Evolutionary conservation across 202 grass and related monocot genomes (phyloP).

Genomic region (Setaria italica): DNA sequence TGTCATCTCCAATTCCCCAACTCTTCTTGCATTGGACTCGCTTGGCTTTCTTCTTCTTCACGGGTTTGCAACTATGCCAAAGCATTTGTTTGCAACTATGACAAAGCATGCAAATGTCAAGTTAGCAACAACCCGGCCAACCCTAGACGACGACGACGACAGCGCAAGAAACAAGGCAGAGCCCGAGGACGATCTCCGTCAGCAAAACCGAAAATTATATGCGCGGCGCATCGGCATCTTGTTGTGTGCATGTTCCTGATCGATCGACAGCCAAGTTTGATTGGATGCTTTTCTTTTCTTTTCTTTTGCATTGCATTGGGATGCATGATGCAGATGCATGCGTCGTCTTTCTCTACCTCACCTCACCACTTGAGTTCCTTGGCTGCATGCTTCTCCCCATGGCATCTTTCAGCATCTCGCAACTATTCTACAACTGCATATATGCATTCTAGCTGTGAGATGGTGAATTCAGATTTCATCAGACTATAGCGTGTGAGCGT

Average conservation of each 20-base stretch:
- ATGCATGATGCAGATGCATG: not conserved
- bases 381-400: too few species aligned
- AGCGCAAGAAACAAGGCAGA: conserved; percentile 40
- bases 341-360: not conserved
- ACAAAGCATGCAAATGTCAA: not conserved
- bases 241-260: too few species aligned
- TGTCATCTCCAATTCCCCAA: not conserved
- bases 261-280: too few species aligned
- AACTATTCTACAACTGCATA: too few species aligned
- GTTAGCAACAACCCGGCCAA: too few species aligned
- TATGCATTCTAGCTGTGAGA: too few species aligned
- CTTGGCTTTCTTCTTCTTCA: not conserved
- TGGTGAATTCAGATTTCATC: too few species aligned
- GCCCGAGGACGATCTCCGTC: conserved; percentile 53
- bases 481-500: too few species aligned
- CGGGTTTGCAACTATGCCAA: not conserved
- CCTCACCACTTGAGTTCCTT: not conserved
- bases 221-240: too few species aligned
- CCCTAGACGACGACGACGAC: not conserved
- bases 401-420: too few species aligned
- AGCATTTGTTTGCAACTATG: not conserved
- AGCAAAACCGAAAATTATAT: not conserved
- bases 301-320: not conserved
- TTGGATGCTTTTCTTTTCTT: too few species aligned
- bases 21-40: not conserved